These are phyloP conservation scores for Sclerotinia trifoliorum DNA, from an alignment of 2,329 filamentous ascomycete genomes.

Conservation along the genomic window DNA sequence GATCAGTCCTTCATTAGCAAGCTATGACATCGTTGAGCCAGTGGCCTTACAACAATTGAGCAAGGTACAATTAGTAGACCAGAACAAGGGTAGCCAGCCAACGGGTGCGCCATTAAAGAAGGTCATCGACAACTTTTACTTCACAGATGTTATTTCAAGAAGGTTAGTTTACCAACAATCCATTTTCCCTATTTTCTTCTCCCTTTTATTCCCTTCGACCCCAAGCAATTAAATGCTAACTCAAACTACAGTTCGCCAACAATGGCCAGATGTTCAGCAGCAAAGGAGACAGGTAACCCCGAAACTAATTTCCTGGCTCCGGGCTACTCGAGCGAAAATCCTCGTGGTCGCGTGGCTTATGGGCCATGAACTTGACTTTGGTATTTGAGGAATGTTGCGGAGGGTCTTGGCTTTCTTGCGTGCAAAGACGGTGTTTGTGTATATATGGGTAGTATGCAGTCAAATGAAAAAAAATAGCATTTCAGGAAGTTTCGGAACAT, in stretches of 20 bases:
- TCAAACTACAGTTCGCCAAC: conserved; percentile 72
- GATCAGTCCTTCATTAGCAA: conserved; percentile 84
- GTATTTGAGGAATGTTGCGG: conserved; percentile 19
- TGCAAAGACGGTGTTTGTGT: conserved; percentile 38
- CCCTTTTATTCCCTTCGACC: conserved; percentile 1
- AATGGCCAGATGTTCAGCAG: conserved; percentile 95
- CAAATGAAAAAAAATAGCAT: conserved; percentile 33
- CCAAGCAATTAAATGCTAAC: conserved; percentile 22
- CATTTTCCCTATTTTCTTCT: no score
- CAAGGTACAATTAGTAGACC: conserved; percentile 93
- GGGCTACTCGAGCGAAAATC: conserved; percentile 47
- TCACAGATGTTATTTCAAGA: conserved; percentile 94
- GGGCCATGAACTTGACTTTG: conserved; percentile 37
- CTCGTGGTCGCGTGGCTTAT: conserved; percentile 39
- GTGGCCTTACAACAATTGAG: conserved; percentile 71
- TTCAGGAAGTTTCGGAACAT: background rate
- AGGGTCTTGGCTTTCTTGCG: conserved; percentile 28
- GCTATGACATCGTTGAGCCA: conserved; percentile 89
- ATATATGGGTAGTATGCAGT: conserved; percentile 40
- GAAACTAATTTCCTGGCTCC: conserved; percentile 78
- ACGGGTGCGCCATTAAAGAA: conserved; percentile 74
- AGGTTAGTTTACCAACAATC: conserved; percentile 58
- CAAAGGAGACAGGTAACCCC: conserved; percentile 79
- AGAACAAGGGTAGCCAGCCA: conserved; percentile 84
- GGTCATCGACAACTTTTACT: conserved; percentile 94